phyloP scores from a whole-genome alignment of 1,284 basidiomycete species.

The Malassezia vespertilionis region DNA sequence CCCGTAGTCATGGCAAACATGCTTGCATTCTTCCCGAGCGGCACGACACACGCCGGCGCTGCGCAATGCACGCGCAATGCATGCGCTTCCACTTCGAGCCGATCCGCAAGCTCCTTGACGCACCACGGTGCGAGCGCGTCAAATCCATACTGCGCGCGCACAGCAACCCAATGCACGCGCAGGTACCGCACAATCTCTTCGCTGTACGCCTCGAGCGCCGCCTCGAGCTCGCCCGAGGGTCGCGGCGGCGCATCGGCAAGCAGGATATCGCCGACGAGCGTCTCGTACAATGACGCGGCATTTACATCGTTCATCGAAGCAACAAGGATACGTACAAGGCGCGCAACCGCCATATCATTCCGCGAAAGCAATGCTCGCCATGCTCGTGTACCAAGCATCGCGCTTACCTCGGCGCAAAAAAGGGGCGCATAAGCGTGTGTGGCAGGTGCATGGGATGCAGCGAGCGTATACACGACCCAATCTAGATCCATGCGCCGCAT shows the following conservation, averaged over 20 bases:
- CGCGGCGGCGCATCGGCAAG: conserved; percentile 4
- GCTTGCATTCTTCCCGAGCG: neutral
- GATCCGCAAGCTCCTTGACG: conserved; percentile 9
- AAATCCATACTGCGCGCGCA: conserved; percentile 6
- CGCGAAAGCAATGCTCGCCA: neutral
- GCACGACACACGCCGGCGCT: neutral
- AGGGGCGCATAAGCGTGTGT: neutral
- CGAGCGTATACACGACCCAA: neutral
- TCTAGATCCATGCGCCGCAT: neutral
- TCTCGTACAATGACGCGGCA: conserved; percentile 5
- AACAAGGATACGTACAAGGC: neutral
- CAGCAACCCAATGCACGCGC: conserved; percentile 7
- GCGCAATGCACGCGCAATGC: neutral
- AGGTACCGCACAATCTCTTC: conserved; percentile 1
- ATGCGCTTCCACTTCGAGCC: conserved; percentile 6
- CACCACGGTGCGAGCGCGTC: conserved; percentile 11
- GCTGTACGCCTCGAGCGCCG: neutral
- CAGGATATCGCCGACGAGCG: conserved; percentile 9
- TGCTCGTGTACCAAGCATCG: neutral
- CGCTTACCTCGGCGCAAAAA: neutral
- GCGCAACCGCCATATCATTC: neutral
- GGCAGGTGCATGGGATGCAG: neutral
- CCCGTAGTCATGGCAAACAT: conserved; percentile 9
- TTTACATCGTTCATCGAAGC: neutral
- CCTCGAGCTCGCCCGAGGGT: neutral